Percentiles rank a stretch among this genome's conserved stretches.
Conservation (phyloP, 2,329 filamentous ascomycete species). For the Aspergillus pseudoviridinutans region DNA sequence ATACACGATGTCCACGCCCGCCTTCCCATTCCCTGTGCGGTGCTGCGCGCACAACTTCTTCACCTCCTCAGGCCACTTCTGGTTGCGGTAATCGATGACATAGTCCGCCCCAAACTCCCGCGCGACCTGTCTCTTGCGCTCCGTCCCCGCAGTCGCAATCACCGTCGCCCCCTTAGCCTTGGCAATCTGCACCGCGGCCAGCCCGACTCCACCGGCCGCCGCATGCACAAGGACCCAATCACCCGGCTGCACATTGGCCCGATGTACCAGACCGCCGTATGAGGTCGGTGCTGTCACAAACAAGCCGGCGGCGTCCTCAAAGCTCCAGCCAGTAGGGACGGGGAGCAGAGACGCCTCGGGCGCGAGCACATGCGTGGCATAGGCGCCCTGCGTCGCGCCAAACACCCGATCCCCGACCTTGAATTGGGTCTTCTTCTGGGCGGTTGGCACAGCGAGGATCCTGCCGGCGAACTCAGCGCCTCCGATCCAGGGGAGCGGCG, state of each 20-base stretch:
- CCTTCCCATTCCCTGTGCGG: slow-evolving; percentile 60
- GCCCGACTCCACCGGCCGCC: slow-evolving; percentile 83
- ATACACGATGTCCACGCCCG: slow-evolving; percentile 86
- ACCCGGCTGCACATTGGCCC: slow-evolving; percentile 71
- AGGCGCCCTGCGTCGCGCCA: slow-evolving; percentile 80
- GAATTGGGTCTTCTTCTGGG: slow-evolving; percentile 52
- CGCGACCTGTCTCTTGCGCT: slow-evolving; percentile 76
- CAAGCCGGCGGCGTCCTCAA: slow-evolving; percentile 77
- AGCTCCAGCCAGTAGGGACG: slow-evolving; percentile 77
- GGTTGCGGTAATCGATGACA: slow-evolving; percentile 71
- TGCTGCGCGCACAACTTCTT: slow-evolving; percentile 57
- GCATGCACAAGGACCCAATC: slow-evolving; percentile 90
- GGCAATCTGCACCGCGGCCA: slow-evolving; percentile 89
- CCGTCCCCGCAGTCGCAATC: slow-evolving; percentile 82
- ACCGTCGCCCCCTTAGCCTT: slow-evolving; percentile 89
- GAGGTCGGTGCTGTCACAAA: slow-evolving; percentile 91
- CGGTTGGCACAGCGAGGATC: slow-evolving; percentile 63
- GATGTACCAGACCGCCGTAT: slow-evolving; percentile 75
- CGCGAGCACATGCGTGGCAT: slow-evolving; percentile 70
- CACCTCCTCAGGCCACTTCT: slow-evolving; percentile 64
- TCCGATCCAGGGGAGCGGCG: slow-evolving; percentile 80
- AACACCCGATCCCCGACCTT: slow-evolving; percentile 79
- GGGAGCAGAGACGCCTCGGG: slow-evolving; percentile 65
- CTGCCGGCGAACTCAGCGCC: slow-evolving; percentile 84
- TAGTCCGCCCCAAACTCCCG: slow-evolving; percentile 79